Conservation (phyloP, 2,329 filamentous ascomycete species). For the Phaeosphaeria sp. region DNA sequence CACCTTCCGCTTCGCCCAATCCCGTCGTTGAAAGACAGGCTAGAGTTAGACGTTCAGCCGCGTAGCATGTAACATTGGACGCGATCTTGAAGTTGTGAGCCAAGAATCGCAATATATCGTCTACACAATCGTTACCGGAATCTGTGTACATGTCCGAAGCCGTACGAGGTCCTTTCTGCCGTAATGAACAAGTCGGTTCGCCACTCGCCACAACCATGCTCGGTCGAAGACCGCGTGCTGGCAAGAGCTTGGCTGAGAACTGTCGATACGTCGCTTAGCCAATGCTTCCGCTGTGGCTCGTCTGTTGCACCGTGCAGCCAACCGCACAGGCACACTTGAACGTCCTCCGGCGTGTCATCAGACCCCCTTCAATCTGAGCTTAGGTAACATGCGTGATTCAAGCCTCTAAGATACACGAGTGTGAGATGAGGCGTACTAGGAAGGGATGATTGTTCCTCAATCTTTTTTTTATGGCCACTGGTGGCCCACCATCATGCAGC, state of each 20-base stretch:
- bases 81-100: background rate
- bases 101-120: background rate
- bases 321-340: background rate
- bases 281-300: background rate
- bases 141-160: background rate
- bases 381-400: background rate
- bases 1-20: background rate
- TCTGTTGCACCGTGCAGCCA: background rate
- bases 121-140: background rate
- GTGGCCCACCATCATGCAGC: slow-evolving; percentile 4
- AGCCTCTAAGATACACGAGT: background rate
- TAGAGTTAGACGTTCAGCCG: background rate
- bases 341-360: background rate
- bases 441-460: background rate
- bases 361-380: background rate
- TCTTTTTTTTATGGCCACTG: slow-evolving; percentile 1
- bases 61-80: background rate
- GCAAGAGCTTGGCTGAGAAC: background rate
- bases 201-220: background rate
- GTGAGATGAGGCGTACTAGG: background rate
- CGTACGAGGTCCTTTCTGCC: background rate
- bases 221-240: background rate
- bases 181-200: background rate
- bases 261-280: background rate
- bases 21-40: background rate